These are phyloP conservation scores for Fusarium graminum DNA, from an alignment of 2,329 filamentous ascomycete genomes.

Conservation along the genomic window DNA sequence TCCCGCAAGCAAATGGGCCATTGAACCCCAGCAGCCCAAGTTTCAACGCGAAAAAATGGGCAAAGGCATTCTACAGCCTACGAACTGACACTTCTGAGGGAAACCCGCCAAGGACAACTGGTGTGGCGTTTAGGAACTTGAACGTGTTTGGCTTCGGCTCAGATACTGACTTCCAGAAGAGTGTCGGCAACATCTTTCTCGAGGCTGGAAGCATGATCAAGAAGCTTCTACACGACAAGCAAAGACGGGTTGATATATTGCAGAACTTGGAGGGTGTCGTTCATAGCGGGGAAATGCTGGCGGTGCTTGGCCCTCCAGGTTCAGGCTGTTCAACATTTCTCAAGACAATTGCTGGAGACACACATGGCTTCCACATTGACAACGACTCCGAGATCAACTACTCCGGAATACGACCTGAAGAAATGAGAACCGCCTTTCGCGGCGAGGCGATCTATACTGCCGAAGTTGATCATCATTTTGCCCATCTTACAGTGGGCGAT, in stretches of 20 bases:
- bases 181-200: constrained; percentile 46
- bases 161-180: constrained; percentile 50
- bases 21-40: constrained; percentile 57
- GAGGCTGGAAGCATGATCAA: constrained; percentile 36
- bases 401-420: constrained; percentile 71
- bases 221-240: constrained; percentile 55
- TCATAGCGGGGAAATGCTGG: constrained; percentile 76
- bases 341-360: constrained; percentile 84
- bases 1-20: constrained; percentile 45
- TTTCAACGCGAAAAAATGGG: constrained; percentile 60
- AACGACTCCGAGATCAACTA: constrained; percentile 80
- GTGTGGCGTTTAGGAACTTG: constrained; percentile 47
- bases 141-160: constrained; percentile 49
- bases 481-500: constrained; percentile 78
- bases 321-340: constrained; percentile 83
- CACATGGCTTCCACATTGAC: constrained; percentile 79
- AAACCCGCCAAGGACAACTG: constrained; percentile 47
- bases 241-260: constrained; percentile 73
- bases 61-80: constrained; percentile 54
- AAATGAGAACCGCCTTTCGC: constrained; percentile 80
- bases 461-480: constrained; percentile 84
- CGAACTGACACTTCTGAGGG: constrained; percentile 46
- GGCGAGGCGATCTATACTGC: constrained; percentile 88
- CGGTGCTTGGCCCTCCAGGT: constrained; percentile 76
- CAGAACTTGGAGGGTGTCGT: constrained; percentile 74